Evolutionary conservation across 352 stramenopile genomes (phyloP).

Genomic region (Pythium rishiriense): DNA sequence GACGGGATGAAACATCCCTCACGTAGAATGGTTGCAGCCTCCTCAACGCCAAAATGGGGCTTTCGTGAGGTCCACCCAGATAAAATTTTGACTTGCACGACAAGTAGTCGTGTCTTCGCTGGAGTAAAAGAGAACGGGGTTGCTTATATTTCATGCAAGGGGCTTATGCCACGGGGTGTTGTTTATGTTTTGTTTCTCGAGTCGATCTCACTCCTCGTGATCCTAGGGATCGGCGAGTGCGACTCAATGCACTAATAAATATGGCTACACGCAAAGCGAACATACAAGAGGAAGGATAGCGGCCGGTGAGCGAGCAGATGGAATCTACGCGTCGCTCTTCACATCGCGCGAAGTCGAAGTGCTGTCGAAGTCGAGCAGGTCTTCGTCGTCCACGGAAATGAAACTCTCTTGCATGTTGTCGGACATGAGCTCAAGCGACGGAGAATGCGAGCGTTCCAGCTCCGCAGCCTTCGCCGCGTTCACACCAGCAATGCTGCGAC

Average conservation of each 20-base stretch:
- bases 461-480: constrained; percentile 11
- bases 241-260: constrained; percentile 31
- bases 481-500: constrained; percentile 14
- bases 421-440: constrained; percentile 66
- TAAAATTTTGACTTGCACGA: not conserved
- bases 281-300: constrained; percentile 12
- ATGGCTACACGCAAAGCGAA: constrained; percentile 26
- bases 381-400: constrained; percentile 66
- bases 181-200: constrained; percentile 7
- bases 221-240: not conserved
- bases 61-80: too few species aligned
- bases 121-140: not conserved
- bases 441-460: constrained; percentile 23
- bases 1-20: too few species aligned
- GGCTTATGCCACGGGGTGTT: not conserved
- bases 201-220: not conserved
- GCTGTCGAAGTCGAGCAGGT: constrained; percentile 64
- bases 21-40: too few species aligned
- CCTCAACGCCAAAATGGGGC: too few species aligned
- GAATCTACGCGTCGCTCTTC: constrained; percentile 13
- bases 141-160: constrained; percentile 7
- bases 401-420: constrained; percentile 77
- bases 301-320: constrained; percentile 7
- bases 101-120: not conserved
- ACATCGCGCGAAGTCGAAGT: constrained; percentile 18